These are phyloP conservation scores for Pseudogymnoascus sp. DNA, from an alignment of 2,329 filamentous ascomycete species.

Conservation along the genomic window DNA sequence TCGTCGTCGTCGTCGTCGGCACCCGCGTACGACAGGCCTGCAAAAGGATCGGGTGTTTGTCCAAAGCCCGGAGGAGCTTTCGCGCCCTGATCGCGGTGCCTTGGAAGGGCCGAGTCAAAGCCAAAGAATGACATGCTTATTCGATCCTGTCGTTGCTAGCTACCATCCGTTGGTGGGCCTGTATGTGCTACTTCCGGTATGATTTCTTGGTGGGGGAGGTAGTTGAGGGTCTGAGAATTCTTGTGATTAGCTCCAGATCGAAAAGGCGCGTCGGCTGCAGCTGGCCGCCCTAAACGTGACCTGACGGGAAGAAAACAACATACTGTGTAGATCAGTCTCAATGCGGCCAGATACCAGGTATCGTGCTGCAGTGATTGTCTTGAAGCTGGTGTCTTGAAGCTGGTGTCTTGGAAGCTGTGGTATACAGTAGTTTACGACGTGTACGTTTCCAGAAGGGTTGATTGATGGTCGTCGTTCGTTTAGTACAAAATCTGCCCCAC, in stretches of 20 bases:
- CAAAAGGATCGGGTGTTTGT: constrained; percentile 77
- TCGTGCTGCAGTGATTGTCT: neutral
- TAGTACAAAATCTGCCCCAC: constrained; percentile 4
- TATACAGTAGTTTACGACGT: constrained; percentile 1
- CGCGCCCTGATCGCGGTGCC: constrained; percentile 55
- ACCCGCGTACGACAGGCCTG: constrained; percentile 56
- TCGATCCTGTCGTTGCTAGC: neutral
- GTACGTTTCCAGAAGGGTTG: constrained; percentile 6
- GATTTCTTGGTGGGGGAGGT: neutral
- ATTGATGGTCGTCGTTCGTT: constrained; percentile 7
- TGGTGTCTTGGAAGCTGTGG: neutral
- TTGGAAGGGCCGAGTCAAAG: constrained; percentile 62
- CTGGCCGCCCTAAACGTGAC: neutral
- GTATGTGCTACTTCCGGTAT: constrained; percentile 3
- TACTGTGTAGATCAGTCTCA: constrained; percentile 1
- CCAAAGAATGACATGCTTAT: constrained; percentile 81
- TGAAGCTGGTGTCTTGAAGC: neutral
- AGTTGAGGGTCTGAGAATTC: constrained; percentile 3
- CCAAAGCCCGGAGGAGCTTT: constrained; percentile 73
- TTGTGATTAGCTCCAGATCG: constrained; percentile 4
- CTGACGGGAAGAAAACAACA: neutral
- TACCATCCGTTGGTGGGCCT: constrained; percentile 4
- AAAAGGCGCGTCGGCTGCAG: neutral
- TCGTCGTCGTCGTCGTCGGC: constrained; percentile 50
- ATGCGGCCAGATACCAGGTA: neutral